Conservation (phyloP, 2,329 filamentous ascomycete species). For the Epichloe baconii region DNA sequence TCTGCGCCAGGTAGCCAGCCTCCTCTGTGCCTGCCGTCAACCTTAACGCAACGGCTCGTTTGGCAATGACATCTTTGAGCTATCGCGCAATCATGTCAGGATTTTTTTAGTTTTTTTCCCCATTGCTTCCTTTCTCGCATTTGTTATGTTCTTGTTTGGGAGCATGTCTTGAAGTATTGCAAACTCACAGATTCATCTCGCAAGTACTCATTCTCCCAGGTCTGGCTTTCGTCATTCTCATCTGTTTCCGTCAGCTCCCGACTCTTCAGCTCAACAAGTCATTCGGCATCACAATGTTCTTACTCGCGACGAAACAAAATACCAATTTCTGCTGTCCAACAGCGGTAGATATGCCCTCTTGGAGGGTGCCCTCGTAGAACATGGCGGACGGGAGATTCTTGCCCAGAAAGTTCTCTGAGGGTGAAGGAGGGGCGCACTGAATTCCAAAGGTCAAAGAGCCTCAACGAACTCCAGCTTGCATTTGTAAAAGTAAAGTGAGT, state of each 20-base stretch:
- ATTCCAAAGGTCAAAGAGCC: too few species aligned
- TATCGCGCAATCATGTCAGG: constrained; percentile 17
- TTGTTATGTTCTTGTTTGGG: not conserved
- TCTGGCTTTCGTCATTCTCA: constrained; percentile 50
- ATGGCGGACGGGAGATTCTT: constrained; percentile 28
- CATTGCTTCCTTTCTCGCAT: not conserved
- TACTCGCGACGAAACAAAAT: constrained; percentile 73
- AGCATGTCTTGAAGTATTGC: not conserved
- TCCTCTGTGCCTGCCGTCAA: constrained; percentile 64
- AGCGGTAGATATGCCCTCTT: constrained; percentile 67
- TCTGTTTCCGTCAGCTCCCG: constrained; percentile 34
- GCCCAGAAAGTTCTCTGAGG: too few species aligned
- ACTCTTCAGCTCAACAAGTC: not conserved
- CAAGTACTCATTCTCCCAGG: constrained; percentile 62
- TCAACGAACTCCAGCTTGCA: too few species aligned
- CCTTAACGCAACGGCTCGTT: constrained; percentile 56
- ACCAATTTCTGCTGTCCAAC: constrained; percentile 66
- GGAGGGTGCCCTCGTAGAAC: constrained; percentile 72
- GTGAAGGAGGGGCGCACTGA: too few species aligned
- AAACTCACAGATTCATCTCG: constrained; percentile 38
- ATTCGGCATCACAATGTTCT: constrained; percentile 9
- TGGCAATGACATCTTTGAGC: constrained; percentile 42
- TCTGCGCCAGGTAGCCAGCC: constrained; percentile 66
- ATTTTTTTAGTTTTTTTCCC: not conserved
- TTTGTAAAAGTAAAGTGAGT: too few species aligned